Conservation (phyloP, 108 stramenopile genomes). For the Cylindrotheca fusiformis region DNA sequence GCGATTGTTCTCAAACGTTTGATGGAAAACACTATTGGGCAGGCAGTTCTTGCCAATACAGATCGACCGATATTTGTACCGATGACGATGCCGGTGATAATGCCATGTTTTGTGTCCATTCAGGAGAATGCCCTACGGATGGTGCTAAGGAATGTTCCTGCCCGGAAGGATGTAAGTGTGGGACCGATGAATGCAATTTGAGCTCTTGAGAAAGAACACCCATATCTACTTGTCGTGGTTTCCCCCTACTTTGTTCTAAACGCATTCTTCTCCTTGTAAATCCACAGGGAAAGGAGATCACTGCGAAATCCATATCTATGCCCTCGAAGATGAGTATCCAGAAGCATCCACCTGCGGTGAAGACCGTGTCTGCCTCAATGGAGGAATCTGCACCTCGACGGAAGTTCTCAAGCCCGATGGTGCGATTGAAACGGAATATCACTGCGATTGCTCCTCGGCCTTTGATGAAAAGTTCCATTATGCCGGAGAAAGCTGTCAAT, state of each 20-base stretch:
- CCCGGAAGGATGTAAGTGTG: conserved; percentile 2
- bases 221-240: not conserved
- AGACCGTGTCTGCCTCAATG: conserved; percentile 42
- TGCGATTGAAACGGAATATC: not conserved
- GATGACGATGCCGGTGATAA: not conserved
- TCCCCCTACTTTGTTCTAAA: too few species aligned
- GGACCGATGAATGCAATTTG: not conserved
- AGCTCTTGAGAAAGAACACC: not conserved
- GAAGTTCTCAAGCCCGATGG: conserved; percentile 4
- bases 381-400: conserved; percentile 27
- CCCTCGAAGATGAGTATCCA: conserved; percentile 2
- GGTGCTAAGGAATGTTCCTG: conserved; percentile 4
- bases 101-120: conserved; percentile 41
- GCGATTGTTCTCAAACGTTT: conserved; percentile 25
- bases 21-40: not conserved
- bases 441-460: conserved; percentile 52
- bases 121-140: conserved; percentile 30
- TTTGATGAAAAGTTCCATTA: conserved; percentile 20
- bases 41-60: conserved; percentile 35
- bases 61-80: conserved; percentile 23
- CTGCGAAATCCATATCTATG: conserved; percentile 2
- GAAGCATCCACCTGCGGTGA: conserved; percentile 28
- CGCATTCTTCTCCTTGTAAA: too few species aligned
- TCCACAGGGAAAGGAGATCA: conserved; percentile 4
- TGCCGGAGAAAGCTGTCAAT: conserved; percentile 29